These are phyloP conservation scores for Metschnikowia anglica DNA, from an alignment of 805 yeast genomes.

Conservation along the genomic window DNA sequence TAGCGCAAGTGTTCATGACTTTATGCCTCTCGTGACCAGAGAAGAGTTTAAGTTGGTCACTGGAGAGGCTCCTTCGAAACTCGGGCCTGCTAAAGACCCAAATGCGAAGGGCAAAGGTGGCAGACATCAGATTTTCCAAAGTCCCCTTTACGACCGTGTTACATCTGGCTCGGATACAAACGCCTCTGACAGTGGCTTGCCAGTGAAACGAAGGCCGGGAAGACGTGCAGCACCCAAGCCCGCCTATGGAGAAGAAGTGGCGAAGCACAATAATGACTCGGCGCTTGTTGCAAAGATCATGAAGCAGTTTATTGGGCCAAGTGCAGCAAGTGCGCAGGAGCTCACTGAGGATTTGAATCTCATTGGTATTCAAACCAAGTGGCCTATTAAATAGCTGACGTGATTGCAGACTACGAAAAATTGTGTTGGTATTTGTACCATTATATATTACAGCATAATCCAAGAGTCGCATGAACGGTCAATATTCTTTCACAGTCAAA, in stretches of 20 bases:
- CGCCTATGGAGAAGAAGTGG: slow-evolving; percentile 18
- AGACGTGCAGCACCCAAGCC: slow-evolving; percentile 32
- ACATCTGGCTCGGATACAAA: slow-evolving; percentile 45
- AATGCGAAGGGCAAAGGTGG: slow-evolving; percentile 22
- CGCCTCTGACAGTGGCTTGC: slow-evolving; percentile 17
- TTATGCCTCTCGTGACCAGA: slow-evolving; percentile 40
- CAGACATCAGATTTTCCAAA: slow-evolving; percentile 43
- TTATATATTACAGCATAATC: slow-evolving; percentile 11
- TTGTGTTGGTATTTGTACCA: slow-evolving; percentile 4
- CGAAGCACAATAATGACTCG: slow-evolving; percentile 33
- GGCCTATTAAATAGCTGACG: slow-evolving; percentile 27
- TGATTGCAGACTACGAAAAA: not conserved
- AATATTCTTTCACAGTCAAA: not conserved
- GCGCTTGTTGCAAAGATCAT: slow-evolving; percentile 41
- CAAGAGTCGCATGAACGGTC: slow-evolving; percentile 1
- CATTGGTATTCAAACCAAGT: slow-evolving; percentile 37
- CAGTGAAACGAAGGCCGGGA: slow-evolving; percentile 37
- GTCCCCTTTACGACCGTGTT: slow-evolving; percentile 35
- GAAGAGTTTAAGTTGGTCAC: slow-evolving; percentile 41
- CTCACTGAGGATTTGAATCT: slow-evolving; percentile 34
- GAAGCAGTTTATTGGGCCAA: slow-evolving; percentile 44
- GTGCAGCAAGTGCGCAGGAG: slow-evolving; percentile 34
- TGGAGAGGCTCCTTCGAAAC: slow-evolving; percentile 36
- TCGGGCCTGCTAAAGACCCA: slow-evolving; percentile 22
- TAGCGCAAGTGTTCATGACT: slow-evolving; percentile 34